Evolutionary conservation across 106 monocot species (phyloP), one percentile per base, ranked within the genome.

Genomic region (Hemerocallis citrina): DNA sequence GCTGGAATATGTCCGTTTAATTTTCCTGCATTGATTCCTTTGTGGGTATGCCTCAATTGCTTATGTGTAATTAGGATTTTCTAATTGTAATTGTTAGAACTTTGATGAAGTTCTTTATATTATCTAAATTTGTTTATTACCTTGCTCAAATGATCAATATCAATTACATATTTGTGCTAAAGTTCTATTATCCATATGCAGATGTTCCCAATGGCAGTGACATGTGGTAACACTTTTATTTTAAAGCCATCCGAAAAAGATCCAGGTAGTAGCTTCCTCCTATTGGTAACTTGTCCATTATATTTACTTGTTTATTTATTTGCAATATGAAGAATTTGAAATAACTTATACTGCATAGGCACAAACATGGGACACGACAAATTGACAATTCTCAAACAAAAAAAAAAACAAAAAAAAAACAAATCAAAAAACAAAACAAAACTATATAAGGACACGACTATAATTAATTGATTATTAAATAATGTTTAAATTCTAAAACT

Each of bases 241-340:
- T 66, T 98, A 40, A 98, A 98, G 79, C 96, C 96, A 61, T 98
- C 96, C 45, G 96, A 98, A 72, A 98, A 98, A 75, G 96, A 98
- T 78, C 96, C 96, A 79, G 91, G 95, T 90, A 30, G 23, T 16
- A 49, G 6, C 23, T 49, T 42, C 46, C n/a, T 69, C 52, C 52
- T 64, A 32, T 55, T 57, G 20, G 16, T 55, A 6, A 33, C 55
- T 55, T 9, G 6, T n/a, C n/a, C n/a, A n/a, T n/a, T n/a, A n/a
- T n/a, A n/a, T 52, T 20, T n/a, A 32, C 3, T 16, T 31, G n/a
- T 34, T 49, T 49, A 3, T 23, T 23, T 49, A 22, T 14, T 29
- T 31, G 13, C 31, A 20, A 15, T 54, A 31, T 29, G 16, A 54
- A 14, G 31, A 30, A 30, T 31, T 8, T 15, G 4, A 12, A 49